phyloP scores from a whole-genome alignment of 495 filamentous ascomycete genomes.

The Podospora sp. region DNA sequence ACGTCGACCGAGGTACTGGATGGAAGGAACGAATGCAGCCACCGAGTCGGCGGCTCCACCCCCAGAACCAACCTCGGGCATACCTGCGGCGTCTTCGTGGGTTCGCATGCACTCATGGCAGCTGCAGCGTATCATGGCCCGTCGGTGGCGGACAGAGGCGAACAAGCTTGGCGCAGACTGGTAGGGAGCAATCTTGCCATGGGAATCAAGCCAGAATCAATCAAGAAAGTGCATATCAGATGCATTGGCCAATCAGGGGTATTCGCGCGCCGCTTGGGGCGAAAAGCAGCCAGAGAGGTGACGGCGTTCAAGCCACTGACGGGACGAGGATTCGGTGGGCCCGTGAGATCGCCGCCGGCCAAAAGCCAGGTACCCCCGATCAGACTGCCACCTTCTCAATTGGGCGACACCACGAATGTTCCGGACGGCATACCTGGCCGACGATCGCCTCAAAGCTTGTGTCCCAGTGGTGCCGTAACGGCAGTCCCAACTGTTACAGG shows the following conservation, averaged over 20 bases:
- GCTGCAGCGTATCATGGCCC: background rate
- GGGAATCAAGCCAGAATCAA: background rate
- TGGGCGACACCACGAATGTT: background rate
- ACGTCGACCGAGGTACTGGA: background rate
- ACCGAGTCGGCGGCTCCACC: background rate
- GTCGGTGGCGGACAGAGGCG: background rate
- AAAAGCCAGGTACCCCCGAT: background rate
- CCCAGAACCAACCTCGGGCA: background rate
- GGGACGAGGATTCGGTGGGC: background rate
- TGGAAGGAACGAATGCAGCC: background rate
- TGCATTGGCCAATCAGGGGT: conserved; percentile 5
- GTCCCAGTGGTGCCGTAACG: background rate
- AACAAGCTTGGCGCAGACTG: no score
- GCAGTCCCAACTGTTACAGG: background rate
- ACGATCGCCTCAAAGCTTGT: background rate
- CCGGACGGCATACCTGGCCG: background rate
- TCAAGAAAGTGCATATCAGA: conserved; percentile 1
- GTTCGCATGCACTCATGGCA: background rate
- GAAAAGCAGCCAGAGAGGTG: background rate
- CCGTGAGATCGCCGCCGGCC: background rate
- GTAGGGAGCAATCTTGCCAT: background rate
- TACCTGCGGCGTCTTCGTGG: background rate
- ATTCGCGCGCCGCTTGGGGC: background rate
- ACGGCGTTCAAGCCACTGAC: background rate
- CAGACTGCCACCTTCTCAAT: background rate